Evolutionary conservation across 768 basidiomycete genomes (phyloP), one percentile per base, ranked within the genome.

Genomic region (Tremella fuciformis): DNA sequence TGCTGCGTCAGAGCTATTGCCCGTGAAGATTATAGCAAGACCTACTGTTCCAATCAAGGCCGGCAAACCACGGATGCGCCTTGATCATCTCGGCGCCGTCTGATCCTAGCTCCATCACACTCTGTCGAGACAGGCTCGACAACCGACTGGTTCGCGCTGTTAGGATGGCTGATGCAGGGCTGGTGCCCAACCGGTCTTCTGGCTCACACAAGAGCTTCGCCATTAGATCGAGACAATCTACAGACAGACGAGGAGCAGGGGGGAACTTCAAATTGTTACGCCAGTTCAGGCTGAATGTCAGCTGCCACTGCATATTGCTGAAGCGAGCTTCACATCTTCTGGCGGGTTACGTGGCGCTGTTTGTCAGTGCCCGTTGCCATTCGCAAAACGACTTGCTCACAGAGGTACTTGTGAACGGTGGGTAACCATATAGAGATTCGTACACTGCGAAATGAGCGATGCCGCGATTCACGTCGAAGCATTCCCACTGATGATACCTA

Each of bases 61-160:
- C 90, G 62, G 81, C 83, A 81, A 98, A 96, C 86, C 88, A 97
- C 6, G 88, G 83, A 78, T 96, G 92, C 11, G 83, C 82, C 82
- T 94, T 94, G 80, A 98, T 89, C 70, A 86, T 79, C 62, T 90
- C 86, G 34, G 86, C 90, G n/a, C 93, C 92, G 79, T 94, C 92
- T 62, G 64, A 55, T 11, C 65, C 65, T n/a, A 63, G 58, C 29
- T 64, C 67, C 24, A 34, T 37, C 51, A 15, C n/a, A 18, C 51
- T 34, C 51, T 18, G 11, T 37, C 51, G 51, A 52, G n/a, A 24
- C 8, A 34, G 51, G 11, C 51, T 24, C 13, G 26, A 52, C 34
- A 34, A 9, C 7, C 42, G 42, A 46, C 42, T 46, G 42, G 42
- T 52, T 60, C 48, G 41, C 13, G 49, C 4, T 34, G 41, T 15